Conservation (phyloP, 768 basidiomycete genomes). For the Clitopilus hobsonii region DNA sequence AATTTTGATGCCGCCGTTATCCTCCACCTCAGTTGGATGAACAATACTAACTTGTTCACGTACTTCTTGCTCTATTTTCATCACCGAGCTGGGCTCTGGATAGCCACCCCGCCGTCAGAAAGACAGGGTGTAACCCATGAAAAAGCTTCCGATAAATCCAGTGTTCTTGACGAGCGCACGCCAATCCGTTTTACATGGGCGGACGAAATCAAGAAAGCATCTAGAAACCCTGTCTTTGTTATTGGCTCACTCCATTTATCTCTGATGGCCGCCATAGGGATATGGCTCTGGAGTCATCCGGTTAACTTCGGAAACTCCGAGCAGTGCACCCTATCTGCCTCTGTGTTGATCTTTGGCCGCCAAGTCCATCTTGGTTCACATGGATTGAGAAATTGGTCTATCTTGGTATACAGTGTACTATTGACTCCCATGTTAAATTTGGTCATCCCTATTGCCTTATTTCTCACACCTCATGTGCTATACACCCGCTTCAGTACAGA, state of each 20-base stretch:
- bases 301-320: conserved; percentile 5
- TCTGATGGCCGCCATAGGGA: conserved; percentile 14
- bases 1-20: conserved; percentile 18
- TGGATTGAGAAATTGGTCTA: not conserved
- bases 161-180: not conserved
- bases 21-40: conserved; percentile 22
- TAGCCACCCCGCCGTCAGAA: not conserved
- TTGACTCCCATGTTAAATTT: not conserved
- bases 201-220: not conserved
- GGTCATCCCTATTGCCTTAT: not conserved
- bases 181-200: not conserved
- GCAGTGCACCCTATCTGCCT: not conserved
- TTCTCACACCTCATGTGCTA: not conserved
- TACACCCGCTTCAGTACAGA: not conserved
- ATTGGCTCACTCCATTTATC: conserved; percentile 17
- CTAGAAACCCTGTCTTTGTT: conserved; percentile 2
- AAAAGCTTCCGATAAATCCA: too few relatives aligned
- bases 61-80: conserved; percentile 13
- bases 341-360: not conserved
- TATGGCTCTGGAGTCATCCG: conserved; percentile 16
- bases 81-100: conserved; percentile 1
- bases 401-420: not conserved
- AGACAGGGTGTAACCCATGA: not conserved
- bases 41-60: conserved; percentile 14
- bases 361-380: not conserved